These are phyloP conservation scores for Westerdykella ornata DNA, from an alignment of 2,329 filamentous ascomycete genomes.

Conservation along the genomic window DNA sequence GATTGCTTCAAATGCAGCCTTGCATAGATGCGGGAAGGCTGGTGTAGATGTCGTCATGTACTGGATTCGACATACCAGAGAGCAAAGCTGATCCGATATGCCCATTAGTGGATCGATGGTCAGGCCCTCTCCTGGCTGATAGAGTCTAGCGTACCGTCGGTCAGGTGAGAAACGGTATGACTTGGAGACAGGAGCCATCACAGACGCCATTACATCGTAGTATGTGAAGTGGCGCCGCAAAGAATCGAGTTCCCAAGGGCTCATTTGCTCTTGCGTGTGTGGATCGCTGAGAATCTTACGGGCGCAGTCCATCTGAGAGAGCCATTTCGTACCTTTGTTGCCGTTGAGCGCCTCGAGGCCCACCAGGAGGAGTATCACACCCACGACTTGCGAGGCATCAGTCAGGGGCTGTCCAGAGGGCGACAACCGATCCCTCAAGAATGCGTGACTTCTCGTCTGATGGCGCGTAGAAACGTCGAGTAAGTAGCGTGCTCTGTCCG, in stretches of 20 bases:
- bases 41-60: conserved; percentile 28
- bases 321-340: conserved; percentile 29
- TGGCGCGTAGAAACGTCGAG: conserved; percentile 26
- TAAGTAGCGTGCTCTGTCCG: conserved; percentile 26
- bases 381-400: conserved; percentile 31
- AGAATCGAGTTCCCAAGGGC: conserved; percentile 27
- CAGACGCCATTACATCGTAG: conserved; percentile 31
- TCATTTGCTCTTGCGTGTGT: conserved; percentile 12
- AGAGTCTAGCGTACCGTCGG: conserved; percentile 15
- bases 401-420: conserved; percentile 17
- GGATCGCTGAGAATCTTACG: conserved; percentile 24
- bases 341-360: conserved; percentile 33
- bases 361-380: conserved; percentile 29
- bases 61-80: conserved; percentile 30
- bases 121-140: conserved; percentile 14
- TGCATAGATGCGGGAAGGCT: conserved; percentile 28
- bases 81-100: conserved; percentile 30
- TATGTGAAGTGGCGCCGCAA: conserved; percentile 35
- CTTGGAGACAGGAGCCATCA: conserved; percentile 28
- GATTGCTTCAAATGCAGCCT: conserved; percentile 29
- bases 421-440: conserved; percentile 26
- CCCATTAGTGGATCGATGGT: conserved; percentile 35
- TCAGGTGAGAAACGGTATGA: conserved; percentile 12
- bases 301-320: conserved; percentile 31
- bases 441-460: conserved; percentile 29